Conservation (phyloP, 176 grass and related monocot genomes). For the Oryza rufipogon region DNA sequence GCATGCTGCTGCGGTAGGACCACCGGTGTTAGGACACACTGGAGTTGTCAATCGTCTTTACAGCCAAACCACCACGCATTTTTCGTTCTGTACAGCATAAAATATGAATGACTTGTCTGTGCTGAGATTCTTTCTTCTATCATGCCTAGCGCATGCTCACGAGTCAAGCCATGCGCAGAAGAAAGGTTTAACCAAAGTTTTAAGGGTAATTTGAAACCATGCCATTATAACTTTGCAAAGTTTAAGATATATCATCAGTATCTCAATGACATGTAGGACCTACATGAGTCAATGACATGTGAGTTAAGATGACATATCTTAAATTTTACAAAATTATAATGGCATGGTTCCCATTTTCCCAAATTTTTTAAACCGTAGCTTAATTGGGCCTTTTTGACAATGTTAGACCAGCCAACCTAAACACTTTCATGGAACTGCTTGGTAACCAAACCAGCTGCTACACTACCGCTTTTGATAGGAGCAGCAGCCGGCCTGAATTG, state of each 20-base stretch:
- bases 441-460: neutral
- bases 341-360: no score
- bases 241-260: no score
- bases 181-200: neutral
- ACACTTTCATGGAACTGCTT: neutral
- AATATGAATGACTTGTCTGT: neutral
- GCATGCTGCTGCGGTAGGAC: neutral
- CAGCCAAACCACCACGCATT: neutral
- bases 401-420: neutral
- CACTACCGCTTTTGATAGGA: neutral
- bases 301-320: no score
- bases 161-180: neutral
- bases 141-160: neutral
- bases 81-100: neutral
- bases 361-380: no score
- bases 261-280: no score
- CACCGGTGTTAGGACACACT: constrained; percentile 9
- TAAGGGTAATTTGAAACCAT: no score
- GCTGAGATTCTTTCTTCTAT: neutral
- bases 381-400: neutral
- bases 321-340: no score
- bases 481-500: neutral
- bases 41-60: constrained; percentile 19
- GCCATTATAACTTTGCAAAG: no score
- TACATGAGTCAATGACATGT: no score